These are phyloP conservation scores for Leishmania mexicana DNA, from an alignment of 208 protist genomes.

Conservation along the genomic window DNA sequence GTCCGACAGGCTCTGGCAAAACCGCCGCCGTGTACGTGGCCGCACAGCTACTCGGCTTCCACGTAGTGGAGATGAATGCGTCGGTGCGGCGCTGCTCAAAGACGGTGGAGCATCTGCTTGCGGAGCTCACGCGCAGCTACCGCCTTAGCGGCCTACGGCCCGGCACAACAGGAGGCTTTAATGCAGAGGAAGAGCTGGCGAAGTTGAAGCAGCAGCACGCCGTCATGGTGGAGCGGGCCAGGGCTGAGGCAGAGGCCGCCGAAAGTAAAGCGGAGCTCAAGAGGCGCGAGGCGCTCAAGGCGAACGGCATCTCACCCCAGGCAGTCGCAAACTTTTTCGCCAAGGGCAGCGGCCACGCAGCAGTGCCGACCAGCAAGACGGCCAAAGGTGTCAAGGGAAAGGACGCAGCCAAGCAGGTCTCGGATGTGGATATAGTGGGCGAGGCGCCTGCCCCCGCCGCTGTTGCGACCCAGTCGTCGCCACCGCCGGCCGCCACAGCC, in stretches of 20 bases:
- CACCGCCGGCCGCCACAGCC: neutral
- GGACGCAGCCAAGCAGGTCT: neutral
- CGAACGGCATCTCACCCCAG: conserved; percentile 66
- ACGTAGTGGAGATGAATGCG: conserved; percentile 87
- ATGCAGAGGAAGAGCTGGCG: conserved; percentile 68
- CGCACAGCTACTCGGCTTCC: conserved; percentile 69
- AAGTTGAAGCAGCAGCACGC: conserved; percentile 67
- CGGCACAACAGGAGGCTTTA: conserved; percentile 33
- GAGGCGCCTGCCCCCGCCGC: neutral
- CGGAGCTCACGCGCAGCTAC: conserved; percentile 79
- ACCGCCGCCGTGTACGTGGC: conserved; percentile 83
- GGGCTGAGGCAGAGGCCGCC: conserved; percentile 25
- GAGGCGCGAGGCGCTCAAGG: conserved; percentile 36
- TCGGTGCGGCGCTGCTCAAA: conserved; percentile 69
- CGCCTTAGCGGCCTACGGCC: conserved; percentile 47
- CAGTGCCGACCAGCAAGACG: conserved; percentile 1
- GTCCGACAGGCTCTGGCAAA: conserved; percentile 74
- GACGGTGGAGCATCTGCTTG: conserved; percentile 73
- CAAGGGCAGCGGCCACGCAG: conserved; percentile 9
- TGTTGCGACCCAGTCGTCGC: neutral
- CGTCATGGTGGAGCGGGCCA: conserved; percentile 25
- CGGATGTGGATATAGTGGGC: neutral
- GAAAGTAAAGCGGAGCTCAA: conserved; percentile 25
- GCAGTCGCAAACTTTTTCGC: conserved; percentile 77
- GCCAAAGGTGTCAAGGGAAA: conserved; percentile 1